Percentiles rank a stretch among this genome's conserved stretches.
These are phyloP conservation scores for Debaryomyces prosopidis DNA, from an alignment of 805 yeast species.

Conservation along the genomic window DNA sequence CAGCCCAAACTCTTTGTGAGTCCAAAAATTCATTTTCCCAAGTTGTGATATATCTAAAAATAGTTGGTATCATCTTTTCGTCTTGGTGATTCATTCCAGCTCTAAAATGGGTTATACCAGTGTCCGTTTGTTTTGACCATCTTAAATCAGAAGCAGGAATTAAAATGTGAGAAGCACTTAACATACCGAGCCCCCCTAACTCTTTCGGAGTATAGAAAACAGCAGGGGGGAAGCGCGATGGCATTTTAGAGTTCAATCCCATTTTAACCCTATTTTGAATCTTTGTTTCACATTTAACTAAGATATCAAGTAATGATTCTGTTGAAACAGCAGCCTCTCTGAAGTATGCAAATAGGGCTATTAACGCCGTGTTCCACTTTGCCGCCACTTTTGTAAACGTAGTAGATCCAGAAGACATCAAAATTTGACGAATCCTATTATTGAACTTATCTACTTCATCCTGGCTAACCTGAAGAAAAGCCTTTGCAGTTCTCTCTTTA, in stretches of 20 bases:
- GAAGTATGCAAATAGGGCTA: conserved; percentile 83
- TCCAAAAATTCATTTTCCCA: conserved; percentile 97
- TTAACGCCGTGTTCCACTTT: conserved; percentile 92
- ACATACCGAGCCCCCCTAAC: conserved; percentile 96
- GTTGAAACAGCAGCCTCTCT: conserved; percentile 93
- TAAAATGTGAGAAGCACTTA: conserved; percentile 92
- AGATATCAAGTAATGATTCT: conserved; percentile 68
- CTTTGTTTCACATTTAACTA: conserved; percentile 90
- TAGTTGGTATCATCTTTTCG: conserved; percentile 83
- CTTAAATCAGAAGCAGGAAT: conserved; percentile 91
- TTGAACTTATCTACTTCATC: conserved; percentile 79
- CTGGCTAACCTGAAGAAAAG: conserved; percentile 78
- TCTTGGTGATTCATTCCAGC: conserved; percentile 89
- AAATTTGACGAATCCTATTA: conserved; percentile 80
- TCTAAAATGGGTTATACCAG: conserved; percentile 92
- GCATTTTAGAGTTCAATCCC: conserved; percentile 97
- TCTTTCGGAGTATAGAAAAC: conserved; percentile 98
- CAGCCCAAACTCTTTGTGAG: conserved; percentile 97
- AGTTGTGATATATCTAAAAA: conserved; percentile 86
- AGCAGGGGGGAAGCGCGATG: conserved; percentile 97
- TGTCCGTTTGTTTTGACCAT: conserved; percentile 91
- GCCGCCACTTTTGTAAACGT: conserved; percentile 93
- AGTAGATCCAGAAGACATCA: conserved; percentile 94
- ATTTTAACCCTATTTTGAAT: conserved; percentile 92
- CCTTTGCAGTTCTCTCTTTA: conserved; percentile 86